Percentiles rank a stretch among this genome's conserved stretches.
Evolutionary conservation across 2,329 filamentous ascomycete species (phyloP).

Genomic region (Pyrenochaeta sp.): DNA sequence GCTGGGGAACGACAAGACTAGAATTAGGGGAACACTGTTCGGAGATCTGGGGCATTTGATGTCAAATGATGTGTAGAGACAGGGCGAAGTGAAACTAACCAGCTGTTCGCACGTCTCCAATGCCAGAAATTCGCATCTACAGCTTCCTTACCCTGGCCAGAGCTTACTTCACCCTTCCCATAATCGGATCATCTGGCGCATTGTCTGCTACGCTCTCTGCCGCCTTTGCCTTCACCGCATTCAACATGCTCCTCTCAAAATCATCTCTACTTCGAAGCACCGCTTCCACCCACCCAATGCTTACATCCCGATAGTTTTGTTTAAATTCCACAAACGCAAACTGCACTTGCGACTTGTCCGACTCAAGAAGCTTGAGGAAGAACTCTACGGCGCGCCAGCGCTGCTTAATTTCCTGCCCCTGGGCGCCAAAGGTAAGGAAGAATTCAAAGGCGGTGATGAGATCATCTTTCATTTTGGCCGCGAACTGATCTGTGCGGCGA

Average conservation of each 20-base stretch:
- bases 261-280: conserved; percentile 88
- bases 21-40: too few relatives aligned
- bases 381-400: conserved; percentile 92
- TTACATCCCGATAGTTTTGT: conserved; percentile 87
- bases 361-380: conserved; percentile 79
- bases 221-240: conserved; percentile 85
- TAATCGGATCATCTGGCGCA: conserved; percentile 81
- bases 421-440: conserved; percentile 67
- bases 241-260: conserved; percentile 90
- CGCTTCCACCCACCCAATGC: conserved; percentile 94
- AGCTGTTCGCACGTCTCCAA: conserved; percentile 1
- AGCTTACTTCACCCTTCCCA: conserved; percentile 83
- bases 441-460: conserved; percentile 89
- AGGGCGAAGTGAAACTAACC: too few relatives aligned
- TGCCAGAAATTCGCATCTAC: neutral
- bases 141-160: neutral
- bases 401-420: conserved; percentile 76
- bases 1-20: too few relatives aligned
- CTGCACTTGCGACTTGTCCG: conserved; percentile 76
- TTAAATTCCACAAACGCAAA: conserved; percentile 87
- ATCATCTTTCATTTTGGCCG: conserved; percentile 93
- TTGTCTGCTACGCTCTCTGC: conserved; percentile 83
- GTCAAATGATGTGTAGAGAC: too few relatives aligned
- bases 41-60: too few relatives aligned
- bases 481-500: conserved; percentile 83